These are phyloP conservation scores for Yueomyces sp. DNA, from an alignment of 1,139 yeast species.

Conservation along the genomic window DNA sequence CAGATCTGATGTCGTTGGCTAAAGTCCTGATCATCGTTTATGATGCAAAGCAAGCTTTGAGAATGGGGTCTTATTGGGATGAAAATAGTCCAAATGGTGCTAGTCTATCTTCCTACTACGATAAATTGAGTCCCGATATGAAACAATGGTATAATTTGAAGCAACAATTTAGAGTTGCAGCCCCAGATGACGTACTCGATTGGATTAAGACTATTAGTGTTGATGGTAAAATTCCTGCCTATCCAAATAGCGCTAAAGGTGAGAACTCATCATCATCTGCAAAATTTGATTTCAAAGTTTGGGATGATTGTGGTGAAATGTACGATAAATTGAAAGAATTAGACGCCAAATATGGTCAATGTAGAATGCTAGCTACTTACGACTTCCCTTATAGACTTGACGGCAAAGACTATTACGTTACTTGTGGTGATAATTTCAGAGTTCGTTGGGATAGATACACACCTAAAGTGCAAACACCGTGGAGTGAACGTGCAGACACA, in stretches of 20 bases:
- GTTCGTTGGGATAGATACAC: constrained; percentile 32
- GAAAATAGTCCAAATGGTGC: constrained; percentile 22
- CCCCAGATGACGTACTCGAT: constrained; percentile 26
- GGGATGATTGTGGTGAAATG: constrained; percentile 30
- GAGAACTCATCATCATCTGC: constrained; percentile 1
- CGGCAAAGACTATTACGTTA: constrained; percentile 29
- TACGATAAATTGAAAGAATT: constrained; percentile 21
- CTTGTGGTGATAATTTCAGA: constrained; percentile 28
- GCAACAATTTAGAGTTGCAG: constrained; percentile 30
- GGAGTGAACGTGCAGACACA: constrained; percentile 32
- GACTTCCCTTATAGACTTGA: constrained; percentile 32
- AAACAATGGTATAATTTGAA: constrained; percentile 20
- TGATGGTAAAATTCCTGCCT: constrained; percentile 20
- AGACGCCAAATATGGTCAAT: constrained; percentile 26
- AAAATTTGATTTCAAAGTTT: constrained; percentile 28
- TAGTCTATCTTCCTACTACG: constrained; percentile 11
- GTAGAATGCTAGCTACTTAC: constrained; percentile 29
- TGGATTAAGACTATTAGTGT: constrained; percentile 29
- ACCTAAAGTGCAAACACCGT: constrained; percentile 28
- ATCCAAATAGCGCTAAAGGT: constrained; percentile 17
- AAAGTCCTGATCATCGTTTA: constrained; percentile 28
- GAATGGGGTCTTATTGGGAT: constrained; percentile 32
- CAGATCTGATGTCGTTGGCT: constrained; percentile 26
- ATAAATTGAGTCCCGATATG: constrained; percentile 6
- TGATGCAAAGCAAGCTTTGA: constrained; percentile 30